Base-by-base conservation (phyloP, 2,329 filamentous ascomycete genomes). In the Xylaria sp. region DNA sequence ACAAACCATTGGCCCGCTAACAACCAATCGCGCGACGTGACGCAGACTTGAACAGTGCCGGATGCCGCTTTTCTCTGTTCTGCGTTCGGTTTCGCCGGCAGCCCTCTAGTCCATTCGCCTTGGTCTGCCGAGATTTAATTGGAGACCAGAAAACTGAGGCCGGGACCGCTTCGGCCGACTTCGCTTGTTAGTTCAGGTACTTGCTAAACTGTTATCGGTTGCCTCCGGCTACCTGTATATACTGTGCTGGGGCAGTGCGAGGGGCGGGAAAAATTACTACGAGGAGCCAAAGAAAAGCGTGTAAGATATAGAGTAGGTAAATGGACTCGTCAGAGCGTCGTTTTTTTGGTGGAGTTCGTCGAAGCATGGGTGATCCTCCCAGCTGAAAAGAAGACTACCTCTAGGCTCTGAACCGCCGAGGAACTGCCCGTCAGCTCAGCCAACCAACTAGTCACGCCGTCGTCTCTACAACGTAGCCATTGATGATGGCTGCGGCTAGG, bases 361-460 rank as follows among this genome's bases (percentile, higher is more conserved):
- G 31, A 22, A 17, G 57, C 31, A 54, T 36, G 55, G 27, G 64
- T 42, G 65, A 69, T 73, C 66, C 66, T 42, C 31, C 51, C 45
- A 73, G 72, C 70, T 73, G 72, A 73, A 70, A 63, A 50, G 61
- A 63, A 69, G 57, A 66, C 68, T 67, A 60, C 20, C 51, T 55
- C 29, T 25, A 22, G 10, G 6, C 15, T n/a, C n/a, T 67, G 63
- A 73, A 66, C 60, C 66, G 65, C 70, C 72, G 69, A 75, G 69
- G 66, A 73, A 69, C 66, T 70, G 69, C 69, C 70, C 67, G 47
- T 47, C 59, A 63, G 49, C 63, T 29, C 50, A 61, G 49, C 73
- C 72, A 74, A 73, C 73, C 67, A 74, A 29, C 13, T 47, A 63
- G 60, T 56, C 20, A 39, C 56, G 33, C 20, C 47, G 22, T 17